Percentiles rank a stretch among this genome's conserved stretches.
These are phyloP conservation scores for Colletotrichum coccodes DNA, from an alignment of 2,329 filamentous ascomycete species.

Conservation along the genomic window DNA sequence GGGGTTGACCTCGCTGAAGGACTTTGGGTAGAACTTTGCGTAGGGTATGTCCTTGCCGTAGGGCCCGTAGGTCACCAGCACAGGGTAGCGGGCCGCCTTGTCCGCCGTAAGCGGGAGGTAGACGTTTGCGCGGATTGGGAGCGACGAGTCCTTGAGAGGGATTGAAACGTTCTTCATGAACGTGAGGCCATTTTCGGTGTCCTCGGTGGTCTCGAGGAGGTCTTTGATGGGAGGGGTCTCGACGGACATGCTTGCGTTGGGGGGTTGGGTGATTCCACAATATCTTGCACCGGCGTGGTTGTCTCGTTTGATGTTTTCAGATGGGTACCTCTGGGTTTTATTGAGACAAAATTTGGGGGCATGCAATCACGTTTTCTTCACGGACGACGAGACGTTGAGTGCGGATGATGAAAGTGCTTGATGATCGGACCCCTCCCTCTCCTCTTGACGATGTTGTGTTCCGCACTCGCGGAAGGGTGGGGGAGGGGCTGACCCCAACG, in stretches of 20 bases:
- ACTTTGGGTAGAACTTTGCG: constrained; percentile 54
- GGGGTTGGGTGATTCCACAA: neutral
- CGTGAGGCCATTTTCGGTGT: constrained; percentile 40
- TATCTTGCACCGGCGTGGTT: neutral
- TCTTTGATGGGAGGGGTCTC: constrained; percentile 28
- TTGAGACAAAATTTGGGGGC: neutral
- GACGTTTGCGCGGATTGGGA: constrained; percentile 49
- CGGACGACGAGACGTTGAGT: neutral
- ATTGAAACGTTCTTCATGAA: constrained; percentile 48
- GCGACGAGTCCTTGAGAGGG: constrained; percentile 40
- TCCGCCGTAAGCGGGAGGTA: constrained; percentile 45
- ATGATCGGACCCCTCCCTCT: constrained; percentile 11
- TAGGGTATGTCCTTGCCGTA: constrained; percentile 81
- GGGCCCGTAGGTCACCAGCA: constrained; percentile 77
- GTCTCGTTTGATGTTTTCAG: neutral
- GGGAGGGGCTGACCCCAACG: constrained; percentile 26
- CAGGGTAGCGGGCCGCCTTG: constrained; percentile 53
- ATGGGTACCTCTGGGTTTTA: constrained; percentile 4
- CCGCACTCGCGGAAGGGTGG: constrained; percentile 25
- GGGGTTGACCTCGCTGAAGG: constrained; percentile 61
- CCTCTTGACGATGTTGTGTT: constrained; percentile 9
- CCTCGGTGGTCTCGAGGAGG: constrained; percentile 23
- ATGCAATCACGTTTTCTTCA: neutral
- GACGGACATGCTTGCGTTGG: constrained; percentile 11
- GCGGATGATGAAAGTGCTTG: constrained; percentile 1